Percentiles rank a stretch among this genome's conserved stretches.
phyloP scores from a whole-genome alignment of 2,329 filamentous ascomycete genomes.

The Cladobotryum mycophilum region DNA sequence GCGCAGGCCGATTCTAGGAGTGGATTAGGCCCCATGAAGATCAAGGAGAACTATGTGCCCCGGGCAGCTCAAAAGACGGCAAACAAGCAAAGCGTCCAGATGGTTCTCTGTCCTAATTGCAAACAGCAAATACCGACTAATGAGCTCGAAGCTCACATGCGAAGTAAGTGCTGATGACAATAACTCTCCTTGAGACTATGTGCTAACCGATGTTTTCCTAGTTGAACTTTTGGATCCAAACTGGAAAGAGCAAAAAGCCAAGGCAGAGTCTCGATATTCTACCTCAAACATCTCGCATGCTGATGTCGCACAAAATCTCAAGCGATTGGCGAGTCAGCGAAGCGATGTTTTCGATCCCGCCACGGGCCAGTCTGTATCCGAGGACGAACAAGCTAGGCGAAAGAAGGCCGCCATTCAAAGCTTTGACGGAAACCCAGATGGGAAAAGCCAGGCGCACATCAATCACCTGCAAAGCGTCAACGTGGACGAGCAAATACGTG shows the following conservation, averaged over 20 bases:
- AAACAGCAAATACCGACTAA: conserved; percentile 80
- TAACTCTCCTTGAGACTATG: not conserved
- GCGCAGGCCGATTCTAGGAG: conserved; percentile 72
- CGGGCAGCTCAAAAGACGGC: conserved; percentile 68
- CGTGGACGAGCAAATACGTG: conserved; percentile 78
- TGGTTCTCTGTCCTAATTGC: conserved; percentile 86
- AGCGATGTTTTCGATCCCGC: conserved; percentile 78
- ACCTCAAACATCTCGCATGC: conserved; percentile 80
- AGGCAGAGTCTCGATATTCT: conserved; percentile 75
- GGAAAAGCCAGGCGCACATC: conserved; percentile 47
- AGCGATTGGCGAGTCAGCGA: conserved; percentile 85
- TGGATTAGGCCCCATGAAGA: conserved; percentile 69
- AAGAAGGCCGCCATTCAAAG: conserved; percentile 65
- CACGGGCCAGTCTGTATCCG: conserved; percentile 60
- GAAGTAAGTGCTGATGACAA: conserved; percentile 51
- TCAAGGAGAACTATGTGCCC: conserved; percentile 88
- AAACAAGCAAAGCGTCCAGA: conserved; percentile 57
- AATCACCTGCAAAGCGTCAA: conserved; percentile 62
- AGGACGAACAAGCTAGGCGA: conserved; percentile 67
- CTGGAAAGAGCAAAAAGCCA: conserved; percentile 94
- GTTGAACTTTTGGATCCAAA: conserved; percentile 88
- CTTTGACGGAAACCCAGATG: conserved; percentile 61
- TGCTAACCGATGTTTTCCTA: conserved; percentile 24
- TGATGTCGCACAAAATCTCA: conserved; percentile 90
- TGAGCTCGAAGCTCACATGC: conserved; percentile 88